Evolutionary conservation across 2,329 filamentous ascomycete genomes (phyloP), one percentile per base, ranked within the genome.

Genomic region (Stromatinia cepivora): DNA sequence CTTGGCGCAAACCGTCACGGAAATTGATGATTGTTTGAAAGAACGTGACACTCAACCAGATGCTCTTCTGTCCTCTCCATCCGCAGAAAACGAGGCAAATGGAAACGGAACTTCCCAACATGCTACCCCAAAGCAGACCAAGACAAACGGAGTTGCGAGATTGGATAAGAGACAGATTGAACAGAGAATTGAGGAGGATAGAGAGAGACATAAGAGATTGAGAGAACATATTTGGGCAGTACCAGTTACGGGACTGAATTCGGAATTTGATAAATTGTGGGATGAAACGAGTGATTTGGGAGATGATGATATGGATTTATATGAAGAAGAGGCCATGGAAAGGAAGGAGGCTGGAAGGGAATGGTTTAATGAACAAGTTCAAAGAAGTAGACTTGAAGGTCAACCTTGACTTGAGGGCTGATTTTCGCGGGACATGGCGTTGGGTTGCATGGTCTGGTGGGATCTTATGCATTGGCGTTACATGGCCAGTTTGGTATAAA

Each of bases 181-280:
- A 81, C 94, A 98, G 82, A 86, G 95, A 53, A 97, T 99, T 72
- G 96, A 99, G 76, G 96, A 99, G 81, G 95, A 99, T 80, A 85
- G 95, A 4, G 95, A 99, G 80, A 84, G 95, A 56, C 96, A 99
- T 80, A 99, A 99, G 84, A 84, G 94, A 56, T 83, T 94, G 76
- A 84, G 95, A 31, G 95, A 99, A 81, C 93, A 90, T 75, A 96
- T 97, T 72, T 99, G 96, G 95, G 92, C 93, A 0, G 89, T 97
- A 3, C 87, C 87, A 42, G 84, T 86, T 11, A 85, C 87, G 45
- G 66, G 48, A 25, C 45, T 50, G 13, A 76, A 77, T 64, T 73
- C 64, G 48, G 94, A 98, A 80, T 90, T 93, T 81, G 87, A 90
- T 72, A 92, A 88, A 80, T 81, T 96, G 73, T 96, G 92, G 90